Base-by-base conservation (phyloP, 2,329 filamentous ascomycete genomes). In the Xylariaceae sp. region DNA sequence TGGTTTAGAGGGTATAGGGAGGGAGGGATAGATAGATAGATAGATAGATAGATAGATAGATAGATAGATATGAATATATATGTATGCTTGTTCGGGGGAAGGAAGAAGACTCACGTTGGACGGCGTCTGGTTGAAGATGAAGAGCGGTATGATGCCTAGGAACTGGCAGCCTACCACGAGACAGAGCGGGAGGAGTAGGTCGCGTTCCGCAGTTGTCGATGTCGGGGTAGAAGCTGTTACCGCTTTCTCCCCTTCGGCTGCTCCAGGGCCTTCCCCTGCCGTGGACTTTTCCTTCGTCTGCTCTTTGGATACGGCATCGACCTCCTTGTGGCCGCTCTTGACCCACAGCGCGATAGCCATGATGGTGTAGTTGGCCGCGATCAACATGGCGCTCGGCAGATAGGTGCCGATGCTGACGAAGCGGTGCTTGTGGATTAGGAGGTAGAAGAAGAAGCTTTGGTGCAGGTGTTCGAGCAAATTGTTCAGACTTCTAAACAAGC, bases 401-500 rank as follows among this genome's bases (percentile, higher is more conserved):
- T 99, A 99, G 1, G 93, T 99, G 16, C 95, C 95, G 61, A 99
- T 99, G 74, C 93, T 98, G 65, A 98, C 95, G 71, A 99, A 99
- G 10, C 93, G 87, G 67, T 95, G 90, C 26, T 88, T 85, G 64
- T 96, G 89, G 85, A 98, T 92, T 44, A 99, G 81, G 49, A 99
- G 80, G 73, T 99, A 99, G 77, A 99, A 98, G 83, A 99, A 99
- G 80, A 99, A 99, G 73, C 93, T 97, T 76, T 99, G 95, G 72
- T 99, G 95, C 59, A 99, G 81, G 71, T 99, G 93, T 75, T 99
- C 95, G 29, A 99, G 83, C 56, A 99, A 77, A 70, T 99, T 99
- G 77, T 99, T 99, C 74, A 99, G 78, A 72, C 91, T 96, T 67
- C 95, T 84, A 73, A 96, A 96, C 2, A 95, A 84, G 66, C 92